Evolutionary conservation across 2,329 filamentous ascomycete species (phyloP).

Genomic region (Diaporthe humulicola): DNA sequence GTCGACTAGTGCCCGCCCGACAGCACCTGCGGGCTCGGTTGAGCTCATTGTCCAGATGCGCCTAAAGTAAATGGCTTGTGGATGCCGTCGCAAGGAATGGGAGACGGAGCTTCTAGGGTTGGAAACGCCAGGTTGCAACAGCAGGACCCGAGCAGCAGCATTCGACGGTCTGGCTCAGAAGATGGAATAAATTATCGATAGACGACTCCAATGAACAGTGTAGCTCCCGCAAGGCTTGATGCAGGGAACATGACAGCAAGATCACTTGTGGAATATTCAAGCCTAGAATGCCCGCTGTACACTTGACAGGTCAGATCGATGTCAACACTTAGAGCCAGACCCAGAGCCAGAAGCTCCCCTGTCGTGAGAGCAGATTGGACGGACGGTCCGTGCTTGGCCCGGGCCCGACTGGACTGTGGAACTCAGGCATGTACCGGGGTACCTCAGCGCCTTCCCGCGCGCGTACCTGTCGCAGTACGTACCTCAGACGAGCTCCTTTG

Average conservation of each 20-base stretch:
- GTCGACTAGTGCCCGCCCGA: slow-evolving; percentile 73
- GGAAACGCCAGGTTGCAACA: slow-evolving; percentile 31
- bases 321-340: neutral
- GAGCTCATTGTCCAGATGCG: slow-evolving; percentile 19
- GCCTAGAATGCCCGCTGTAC: neutral
- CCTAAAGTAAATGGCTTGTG: neutral
- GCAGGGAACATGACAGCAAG: neutral
- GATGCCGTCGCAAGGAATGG: neutral
- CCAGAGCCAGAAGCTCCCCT: slow-evolving; percentile 11
- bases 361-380: neutral
- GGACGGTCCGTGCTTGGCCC: neutral
- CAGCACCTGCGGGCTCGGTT: slow-evolving; percentile 34
- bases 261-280: neutral
- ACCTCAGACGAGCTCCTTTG: neutral
- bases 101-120: neutral
- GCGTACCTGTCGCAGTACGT: neutral
- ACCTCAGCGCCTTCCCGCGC: neutral
- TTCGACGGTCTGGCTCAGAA: neutral
- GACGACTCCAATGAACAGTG: neutral
- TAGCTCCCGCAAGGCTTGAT: neutral
- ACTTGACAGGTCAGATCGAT: neutral
- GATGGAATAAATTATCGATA: too few relatives aligned
- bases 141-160: too few relatives aligned
- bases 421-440: neutral
- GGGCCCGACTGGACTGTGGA: neutral